These are phyloP conservation scores for Sporothrix luriei DNA, from an alignment of 2,329 filamentous ascomycete species.

Conservation along the genomic window DNA sequence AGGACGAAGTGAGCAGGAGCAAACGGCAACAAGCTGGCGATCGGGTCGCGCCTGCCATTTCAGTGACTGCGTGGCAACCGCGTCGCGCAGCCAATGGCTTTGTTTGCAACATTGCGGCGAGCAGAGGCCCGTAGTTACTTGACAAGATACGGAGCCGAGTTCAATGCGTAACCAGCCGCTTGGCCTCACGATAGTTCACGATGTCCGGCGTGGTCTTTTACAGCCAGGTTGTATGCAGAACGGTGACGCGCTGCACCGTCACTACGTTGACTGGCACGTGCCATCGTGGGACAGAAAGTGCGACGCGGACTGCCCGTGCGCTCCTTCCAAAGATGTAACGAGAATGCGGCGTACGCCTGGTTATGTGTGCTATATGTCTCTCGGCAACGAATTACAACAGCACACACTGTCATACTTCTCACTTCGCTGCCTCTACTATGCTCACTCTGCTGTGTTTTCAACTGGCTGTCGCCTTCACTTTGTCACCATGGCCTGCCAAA, in stretches of 20 bases:
- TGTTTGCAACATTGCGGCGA: background rate
- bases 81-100: slow-evolving; percentile 2
- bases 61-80: background rate
- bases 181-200: background rate
- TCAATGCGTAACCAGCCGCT: background rate
- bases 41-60: slow-evolving; percentile 15
- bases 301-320: background rate
- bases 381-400: background rate
- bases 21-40: slow-evolving; percentile 7
- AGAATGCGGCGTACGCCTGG: background rate
- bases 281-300: slow-evolving; percentile 6
- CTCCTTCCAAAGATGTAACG: background rate
- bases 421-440: background rate
- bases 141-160: background rate
- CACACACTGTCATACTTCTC: background rate
- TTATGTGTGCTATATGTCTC: no score
- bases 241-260: background rate
- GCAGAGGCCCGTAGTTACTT: background rate
- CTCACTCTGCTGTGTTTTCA: background rate
- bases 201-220: background rate
- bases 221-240: background rate
- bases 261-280: slow-evolving; percentile 2
- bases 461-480: background rate
- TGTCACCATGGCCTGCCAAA: slow-evolving; percentile 1
- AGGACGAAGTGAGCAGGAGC: slow-evolving; percentile 25